Evolutionary conservation across 352 stramenopile species (phyloP).

Genomic region (Globisporangium radiosum): DNA sequence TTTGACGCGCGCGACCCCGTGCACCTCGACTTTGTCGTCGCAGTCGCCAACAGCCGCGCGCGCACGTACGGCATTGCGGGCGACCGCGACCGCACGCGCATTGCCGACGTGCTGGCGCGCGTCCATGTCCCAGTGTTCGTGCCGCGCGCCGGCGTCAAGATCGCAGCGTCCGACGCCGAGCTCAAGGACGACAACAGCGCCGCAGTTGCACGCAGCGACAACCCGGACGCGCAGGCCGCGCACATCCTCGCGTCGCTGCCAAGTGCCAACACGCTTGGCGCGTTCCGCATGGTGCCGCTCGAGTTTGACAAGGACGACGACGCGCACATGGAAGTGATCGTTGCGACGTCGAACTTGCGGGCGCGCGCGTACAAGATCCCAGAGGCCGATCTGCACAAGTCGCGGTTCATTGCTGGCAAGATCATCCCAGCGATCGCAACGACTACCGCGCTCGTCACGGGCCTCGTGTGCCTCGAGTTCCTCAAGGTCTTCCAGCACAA

Average conservation of each 20-base stretch:
- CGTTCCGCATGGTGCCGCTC: slow-evolving; percentile 90
- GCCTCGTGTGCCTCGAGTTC: slow-evolving; percentile 97
- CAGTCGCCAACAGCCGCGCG: slow-evolving; percentile 93
- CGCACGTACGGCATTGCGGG: slow-evolving; percentile 92
- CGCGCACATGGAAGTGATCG: slow-evolving; percentile 97
- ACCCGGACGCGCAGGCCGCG: slow-evolving; percentile 66
- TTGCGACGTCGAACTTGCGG: slow-evolving; percentile 95
- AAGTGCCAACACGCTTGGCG: slow-evolving; percentile 66
- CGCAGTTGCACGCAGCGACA: slow-evolving; percentile 28
- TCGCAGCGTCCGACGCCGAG: slow-evolving; percentile 96
- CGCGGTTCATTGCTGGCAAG: slow-evolving; percentile 98
- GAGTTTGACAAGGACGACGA: slow-evolving; percentile 99
- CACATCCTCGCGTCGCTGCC: slow-evolving; percentile 85
- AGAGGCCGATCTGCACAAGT: slow-evolving; percentile 96
- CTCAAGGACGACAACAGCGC: slow-evolving; percentile 76
- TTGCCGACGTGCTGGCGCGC: slow-evolving; percentile 70
- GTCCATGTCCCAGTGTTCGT: slow-evolving; percentile 92
- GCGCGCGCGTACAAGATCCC: slow-evolving; percentile 98
- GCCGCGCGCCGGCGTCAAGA: slow-evolving; percentile 95
- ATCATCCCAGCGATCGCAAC: slow-evolving; percentile 99
- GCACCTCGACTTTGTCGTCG: slow-evolving; percentile 95
- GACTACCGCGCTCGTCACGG: slow-evolving; percentile 98
- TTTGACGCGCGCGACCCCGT: slow-evolving; percentile 91
- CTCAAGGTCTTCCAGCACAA: slow-evolving; percentile 93
- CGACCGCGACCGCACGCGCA: slow-evolving; percentile 40